Conservation (phyloP, 768 basidiomycete species). For the Chlorophyllum brunneum region DNA sequence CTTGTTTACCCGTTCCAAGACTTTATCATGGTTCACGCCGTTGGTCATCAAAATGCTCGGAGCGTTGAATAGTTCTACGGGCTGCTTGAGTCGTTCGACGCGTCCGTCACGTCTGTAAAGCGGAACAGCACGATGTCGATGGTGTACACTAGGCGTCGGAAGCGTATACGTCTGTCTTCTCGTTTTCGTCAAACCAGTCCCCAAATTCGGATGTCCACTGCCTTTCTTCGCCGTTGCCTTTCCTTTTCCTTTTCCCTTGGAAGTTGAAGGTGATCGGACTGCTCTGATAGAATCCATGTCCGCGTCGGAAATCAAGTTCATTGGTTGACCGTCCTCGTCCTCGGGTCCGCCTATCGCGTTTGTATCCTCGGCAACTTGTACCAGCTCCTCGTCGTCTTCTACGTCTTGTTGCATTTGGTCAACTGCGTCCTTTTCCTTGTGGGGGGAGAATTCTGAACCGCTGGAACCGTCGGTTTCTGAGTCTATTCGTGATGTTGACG, state of each 20-base stretch:
- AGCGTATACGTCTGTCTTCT: slow-evolving; percentile 54
- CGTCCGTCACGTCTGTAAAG: slow-evolving; percentile 47
- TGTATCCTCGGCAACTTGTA: slow-evolving; percentile 26
- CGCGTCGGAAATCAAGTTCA: slow-evolving; percentile 10
- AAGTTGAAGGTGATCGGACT: slow-evolving; percentile 16
- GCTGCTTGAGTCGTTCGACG: slow-evolving; percentile 55
- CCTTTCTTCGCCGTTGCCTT: slow-evolving; percentile 21
- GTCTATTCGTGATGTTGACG: slow-evolving; percentile 31
- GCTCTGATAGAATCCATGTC: slow-evolving; percentile 19
- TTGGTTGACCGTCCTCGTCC: slow-evolving; percentile 20
- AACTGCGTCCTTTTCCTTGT: slow-evolving; percentile 22
- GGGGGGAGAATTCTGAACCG: slow-evolving; percentile 56
- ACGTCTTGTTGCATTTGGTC: slow-evolving; percentile 26
- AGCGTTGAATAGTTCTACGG: slow-evolving; percentile 47
- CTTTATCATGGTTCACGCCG: slow-evolving; percentile 45
- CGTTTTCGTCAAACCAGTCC: slow-evolving; percentile 17
- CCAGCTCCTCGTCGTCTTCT: slow-evolving; percentile 26
- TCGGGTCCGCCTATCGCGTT: slow-evolving; percentile 25
- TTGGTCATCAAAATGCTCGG: slow-evolving; percentile 45
- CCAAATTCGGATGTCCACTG: slow-evolving; percentile 13
- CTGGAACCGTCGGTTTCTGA: slow-evolving; percentile 37
- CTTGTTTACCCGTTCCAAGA: slow-evolving; percentile 59
- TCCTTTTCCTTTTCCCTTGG: slow-evolving; percentile 27
- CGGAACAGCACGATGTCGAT: slow-evolving; percentile 68
- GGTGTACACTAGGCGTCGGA: slow-evolving; percentile 64